phyloP scores from a whole-genome alignment of 106 monocot species.

The Dendrobium huoshanense region DNA sequence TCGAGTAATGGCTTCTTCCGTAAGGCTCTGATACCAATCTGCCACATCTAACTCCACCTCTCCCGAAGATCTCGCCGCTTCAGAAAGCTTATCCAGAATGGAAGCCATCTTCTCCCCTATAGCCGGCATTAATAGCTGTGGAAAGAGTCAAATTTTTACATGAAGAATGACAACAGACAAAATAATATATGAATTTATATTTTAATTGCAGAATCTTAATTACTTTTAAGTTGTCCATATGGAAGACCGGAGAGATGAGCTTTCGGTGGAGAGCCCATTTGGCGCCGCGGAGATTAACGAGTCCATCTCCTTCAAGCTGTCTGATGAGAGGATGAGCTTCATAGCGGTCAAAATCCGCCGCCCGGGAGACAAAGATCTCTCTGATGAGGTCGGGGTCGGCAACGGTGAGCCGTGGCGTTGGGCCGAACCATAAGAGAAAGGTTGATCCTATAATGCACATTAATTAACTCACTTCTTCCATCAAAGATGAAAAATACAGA shows the following conservation, averaged over 20 bases:
- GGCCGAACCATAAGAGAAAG: slow-evolving; percentile 90
- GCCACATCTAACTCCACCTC: slow-evolving; percentile 76
- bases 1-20: slow-evolving; percentile 58
- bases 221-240: slow-evolving; percentile 90
- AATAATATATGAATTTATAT: neutral
- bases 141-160: neutral
- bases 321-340: slow-evolving; percentile 84
- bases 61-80: slow-evolving; percentile 18
- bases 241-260: slow-evolving; percentile 74
- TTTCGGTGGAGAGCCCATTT: slow-evolving; percentile 88
- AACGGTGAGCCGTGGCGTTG: slow-evolving; percentile 63
- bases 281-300: slow-evolving; percentile 70
- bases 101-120: slow-evolving; percentile 64
- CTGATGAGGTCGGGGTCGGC: slow-evolving; percentile 88
- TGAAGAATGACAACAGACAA: neutral
- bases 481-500: neutral
- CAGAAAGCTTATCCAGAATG: slow-evolving; percentile 48
- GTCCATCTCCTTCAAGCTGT: slow-evolving; percentile 90
- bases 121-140: slow-evolving; percentile 52
- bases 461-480: neutral
- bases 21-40: slow-evolving; percentile 57
- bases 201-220: neutral
- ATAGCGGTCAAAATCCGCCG: slow-evolving; percentile 72
- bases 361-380: slow-evolving; percentile 67
- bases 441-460: slow-evolving; percentile 47